These are phyloP conservation scores for Melampsora larici-populina DNA, from an alignment of 1,284 basidiomycete genomes.

Conservation along the genomic window DNA sequence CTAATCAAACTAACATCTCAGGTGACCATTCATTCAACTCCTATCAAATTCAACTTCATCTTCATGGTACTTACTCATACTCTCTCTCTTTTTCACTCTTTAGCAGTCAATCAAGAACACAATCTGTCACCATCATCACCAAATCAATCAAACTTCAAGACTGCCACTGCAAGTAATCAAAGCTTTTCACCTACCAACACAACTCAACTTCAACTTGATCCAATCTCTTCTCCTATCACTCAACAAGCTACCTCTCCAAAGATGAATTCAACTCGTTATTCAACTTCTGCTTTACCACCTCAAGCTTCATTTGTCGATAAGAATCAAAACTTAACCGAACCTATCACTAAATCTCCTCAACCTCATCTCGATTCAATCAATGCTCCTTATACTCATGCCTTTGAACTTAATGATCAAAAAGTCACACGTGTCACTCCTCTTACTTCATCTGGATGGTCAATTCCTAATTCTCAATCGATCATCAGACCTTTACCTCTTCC, in stretches of 20 bases:
- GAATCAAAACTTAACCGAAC: neutral
- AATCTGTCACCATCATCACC: neutral
- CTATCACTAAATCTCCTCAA: neutral
- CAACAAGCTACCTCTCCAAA: neutral
- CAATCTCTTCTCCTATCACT: neutral
- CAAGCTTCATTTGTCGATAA: neutral
- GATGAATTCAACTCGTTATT: neutral
- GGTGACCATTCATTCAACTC: neutral
- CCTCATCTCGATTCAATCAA: neutral
- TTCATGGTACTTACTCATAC: neutral
- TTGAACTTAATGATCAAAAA: slow-evolving; percentile 23
- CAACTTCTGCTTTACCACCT: neutral
- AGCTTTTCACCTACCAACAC: slow-evolving; percentile 3
- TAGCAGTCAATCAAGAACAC: neutral
- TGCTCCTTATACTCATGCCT: slow-evolving; percentile 28
- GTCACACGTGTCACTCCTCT: slow-evolving; percentile 29
- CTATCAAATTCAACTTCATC: neutral
- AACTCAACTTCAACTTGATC: neutral
- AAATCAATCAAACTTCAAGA: too few species aligned
- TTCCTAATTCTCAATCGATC: slow-evolving; percentile 32
- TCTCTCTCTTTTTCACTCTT: neutral
- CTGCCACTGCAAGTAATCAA: neutral
- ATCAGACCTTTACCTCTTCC: neutral
- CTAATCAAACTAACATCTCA: neutral
- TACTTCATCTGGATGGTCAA: neutral